Base-by-base conservation (phyloP, 805 yeast species). In the Cyberlindnera mycetangii region DNA sequence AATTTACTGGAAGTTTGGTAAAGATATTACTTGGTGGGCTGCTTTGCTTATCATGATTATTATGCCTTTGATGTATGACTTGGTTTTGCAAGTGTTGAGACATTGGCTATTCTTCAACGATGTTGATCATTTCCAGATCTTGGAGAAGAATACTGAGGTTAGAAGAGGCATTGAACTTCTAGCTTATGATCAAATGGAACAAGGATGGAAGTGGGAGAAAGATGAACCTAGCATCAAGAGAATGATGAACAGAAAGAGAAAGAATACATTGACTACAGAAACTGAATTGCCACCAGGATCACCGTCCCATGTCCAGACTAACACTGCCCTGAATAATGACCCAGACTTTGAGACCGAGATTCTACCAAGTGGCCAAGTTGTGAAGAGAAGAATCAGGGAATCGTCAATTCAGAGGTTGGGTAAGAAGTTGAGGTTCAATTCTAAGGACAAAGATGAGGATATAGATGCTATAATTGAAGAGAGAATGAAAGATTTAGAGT, bases 11-110 rank as follows among this genome's bases (percentile, higher is more conserved):
- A 79, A 79, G 41, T 89, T 88, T 68, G 98, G 98, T 18, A 65
- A 52, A 17, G 97, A 93, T 59, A 61, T 71, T n/a, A 74, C 86
- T 1, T 92, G 89, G 79, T 93, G 98, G 98, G 87, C 88, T 1
- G 64, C 88, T 0, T 66, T 86, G 27, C 58, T 88, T 24, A 72
- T 81, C 2, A 60, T 85, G 16, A 61, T 71, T 1, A 65, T 77
- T 0, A 68, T 87, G 42, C 85, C 92, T 2, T 52, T 86, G 12
- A 63, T 81, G 31, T 66, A 85, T 47, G 98, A 93, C 60, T 64
- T 86, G 32, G 58, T 84, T 5, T 61, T 80, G 41, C 81, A 83
- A 51, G 74, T 82, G 1, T 53, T 81, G 36, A 76, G 81, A 50
- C 70, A 69, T 21, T 72, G 78, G 60, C 47, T 86, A 18, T 61